Base-by-base conservation (phyloP, 2,329 filamentous ascomycete species). In the Coniochaeta ligniaria region DNA sequence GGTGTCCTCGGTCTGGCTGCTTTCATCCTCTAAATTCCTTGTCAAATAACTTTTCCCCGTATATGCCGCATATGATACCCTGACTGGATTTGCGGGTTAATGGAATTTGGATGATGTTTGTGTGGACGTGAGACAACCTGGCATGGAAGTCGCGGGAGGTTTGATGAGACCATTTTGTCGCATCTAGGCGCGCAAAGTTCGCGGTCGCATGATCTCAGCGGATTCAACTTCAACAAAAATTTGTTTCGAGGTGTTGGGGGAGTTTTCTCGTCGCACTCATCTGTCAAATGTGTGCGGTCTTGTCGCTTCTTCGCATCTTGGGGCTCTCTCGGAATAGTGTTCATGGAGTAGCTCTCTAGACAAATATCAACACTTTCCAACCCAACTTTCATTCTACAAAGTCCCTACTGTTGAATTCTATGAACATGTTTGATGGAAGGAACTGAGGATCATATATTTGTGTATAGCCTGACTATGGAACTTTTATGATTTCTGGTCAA, bases 1-100 rank as follows among this genome's bases (percentile, higher is more conserved):
- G 84, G 80, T 78, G 72, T 86, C 67, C 76, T 86, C 72, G 85
- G 80, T 70, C 72, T 86, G 63, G 83, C 81, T 70, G 83, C 82
- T 72, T 76, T 82, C 73, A 71, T 80, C 70, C 79, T 85, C 77
- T 86, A 85, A 82, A 80, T 77, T 72, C 61, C 67, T 70, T 69
- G 64, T 57, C 54, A 57, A 57, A 57, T 17, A 57, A 57, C 26
- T 22, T 35, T 6, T 31, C 20, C 47, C 47, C 47, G 47, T 52
- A 52, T 52, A 52, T 52, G 22, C 26, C 22, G 22, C 47, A 52
- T 52, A 52, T 52, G 47, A 52, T 52, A 52, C 47, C 47, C 47
- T 52, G 47, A 52, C 22, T 52, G 22, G 47, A 31, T 17, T 52
- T 52, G 47, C 47, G 47, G 47, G 47, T 26, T 52, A 16, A 52